Base-by-base conservation (phyloP, 2,329 filamentous ascomycete species). In the Neofusicoccum sp. region DNA sequence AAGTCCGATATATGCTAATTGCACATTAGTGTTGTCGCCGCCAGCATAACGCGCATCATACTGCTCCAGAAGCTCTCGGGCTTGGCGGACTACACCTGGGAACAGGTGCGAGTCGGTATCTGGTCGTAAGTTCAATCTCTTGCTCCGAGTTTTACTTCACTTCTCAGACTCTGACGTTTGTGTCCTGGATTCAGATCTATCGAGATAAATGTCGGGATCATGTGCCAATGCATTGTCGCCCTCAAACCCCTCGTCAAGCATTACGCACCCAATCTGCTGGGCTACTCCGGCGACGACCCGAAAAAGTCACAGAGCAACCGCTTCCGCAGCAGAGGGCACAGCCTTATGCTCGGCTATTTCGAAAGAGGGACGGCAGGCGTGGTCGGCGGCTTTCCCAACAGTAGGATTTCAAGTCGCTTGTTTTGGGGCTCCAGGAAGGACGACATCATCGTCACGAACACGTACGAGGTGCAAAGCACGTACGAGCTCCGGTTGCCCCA, bases 161-260 rank as follows among this genome's bases (percentile, higher is more conserved):
- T 12, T 6, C 8, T 20, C 40, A 34, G 24, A 47, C 38, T 6
- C 12, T 5, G 26, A 7, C 20, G 34, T 16, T 16, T 6, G 2
- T 20, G 20, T 20, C 20, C 20, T 20, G 20, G 20, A 20, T 20
- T n/a, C 26, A 60, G 57, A 9, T 28, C 88, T 11, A 85, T 96
- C 60, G 91, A 96, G 73, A 90, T 96, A 66, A 93, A 95, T 65
- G 81, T 93, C 1, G 91, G 90, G 14, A 90, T 96, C 65, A 86
- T 90, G 54, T 93, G 90, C 69, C 90, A 89, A 41, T 95, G 90
- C 67, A 88, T 96, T 24, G 91, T 91, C 5, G 91, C 88, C 0
- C 78, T 96, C 57, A 96, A 96, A 70, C 91, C 91, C 3, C 79
- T 96, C 4, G 85, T 92, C 61, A 83, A 89, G 33, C 74, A 80